These are phyloP conservation scores for Xylaria acuta DNA, from an alignment of 495 filamentous ascomycete species.

Conservation along the genomic window DNA sequence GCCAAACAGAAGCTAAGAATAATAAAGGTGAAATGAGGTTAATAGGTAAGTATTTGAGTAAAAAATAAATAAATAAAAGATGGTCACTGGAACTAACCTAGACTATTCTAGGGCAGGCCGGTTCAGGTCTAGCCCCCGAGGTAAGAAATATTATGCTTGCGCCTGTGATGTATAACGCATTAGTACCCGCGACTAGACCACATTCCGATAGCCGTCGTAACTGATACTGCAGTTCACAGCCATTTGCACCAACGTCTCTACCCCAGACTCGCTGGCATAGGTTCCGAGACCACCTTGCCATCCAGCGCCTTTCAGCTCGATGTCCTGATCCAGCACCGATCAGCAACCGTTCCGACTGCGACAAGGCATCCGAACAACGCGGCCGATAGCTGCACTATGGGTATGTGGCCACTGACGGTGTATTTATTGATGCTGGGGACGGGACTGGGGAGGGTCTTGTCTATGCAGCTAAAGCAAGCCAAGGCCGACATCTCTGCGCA, in stretches of 20 bases:
- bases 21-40: constrained; percentile 1
- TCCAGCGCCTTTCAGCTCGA: constrained; percentile 8
- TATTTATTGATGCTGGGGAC: constrained; percentile 11
- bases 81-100: not conserved
- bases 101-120: not conserved
- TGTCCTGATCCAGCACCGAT: constrained; percentile 18
- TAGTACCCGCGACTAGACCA: constrained; percentile 19
- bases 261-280: constrained; percentile 12
- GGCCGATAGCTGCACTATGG: not conserved
- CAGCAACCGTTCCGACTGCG: not conserved
- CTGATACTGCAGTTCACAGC: not conserved
- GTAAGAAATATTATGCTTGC: not conserved
- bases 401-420: not conserved
- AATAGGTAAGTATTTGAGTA: not conserved
- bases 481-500: constrained; percentile 17
- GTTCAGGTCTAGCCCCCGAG: constrained; percentile 4
- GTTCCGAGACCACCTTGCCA: not conserved
- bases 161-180: not conserved
- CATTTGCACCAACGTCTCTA: not conserved
- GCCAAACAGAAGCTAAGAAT: not conserved
- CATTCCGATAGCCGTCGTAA: not conserved
- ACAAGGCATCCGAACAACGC: not conserved
- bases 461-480: constrained; percentile 20
- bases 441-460: constrained; percentile 13
- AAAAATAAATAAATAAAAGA: not conserved